Evolutionary conservation across 2,329 filamentous ascomycete genomes (phyloP).

Genomic region (Ophiosphaerella korrae): DNA sequence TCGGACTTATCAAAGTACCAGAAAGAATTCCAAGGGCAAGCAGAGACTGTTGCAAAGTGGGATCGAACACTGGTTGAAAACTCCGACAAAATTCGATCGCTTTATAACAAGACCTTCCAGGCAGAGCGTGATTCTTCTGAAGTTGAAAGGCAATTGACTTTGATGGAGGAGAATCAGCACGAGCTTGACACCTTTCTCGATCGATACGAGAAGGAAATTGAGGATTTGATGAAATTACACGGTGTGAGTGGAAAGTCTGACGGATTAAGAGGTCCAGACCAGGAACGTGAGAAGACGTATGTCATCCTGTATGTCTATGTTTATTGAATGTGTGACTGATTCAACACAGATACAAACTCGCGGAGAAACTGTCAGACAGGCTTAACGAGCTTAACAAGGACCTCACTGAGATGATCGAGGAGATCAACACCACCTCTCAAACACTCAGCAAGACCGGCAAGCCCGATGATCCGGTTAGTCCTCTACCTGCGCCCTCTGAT

Average conservation of each 20-base stretch:
- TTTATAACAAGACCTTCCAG: slow-evolving; percentile 90
- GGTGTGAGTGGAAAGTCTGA: slow-evolving; percentile 67
- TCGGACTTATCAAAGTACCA: slow-evolving; percentile 95
- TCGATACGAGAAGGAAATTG: slow-evolving; percentile 88
- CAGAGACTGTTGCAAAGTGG: slow-evolving; percentile 85
- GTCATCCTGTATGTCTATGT: slow-evolving; percentile 30
- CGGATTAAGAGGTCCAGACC: slow-evolving; percentile 83
- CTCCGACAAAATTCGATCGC: slow-evolving; percentile 89
- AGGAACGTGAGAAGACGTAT: slow-evolving; percentile 90
- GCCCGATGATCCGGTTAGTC: slow-evolving; percentile 53
- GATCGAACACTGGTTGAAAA: slow-evolving; percentile 92
- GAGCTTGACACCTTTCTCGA: slow-evolving; percentile 89
- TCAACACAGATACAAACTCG: slow-evolving; percentile 73
- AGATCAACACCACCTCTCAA: slow-evolving; percentile 92
- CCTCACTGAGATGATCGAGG: slow-evolving; percentile 93
- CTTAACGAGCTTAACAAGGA: slow-evolving; percentile 94
- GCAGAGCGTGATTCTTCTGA: slow-evolving; percentile 91
- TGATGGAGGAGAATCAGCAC: slow-evolving; percentile 90
- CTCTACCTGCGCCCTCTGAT: not conserved
- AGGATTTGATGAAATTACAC: slow-evolving; percentile 89
- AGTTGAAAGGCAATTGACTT: slow-evolving; percentile 87
- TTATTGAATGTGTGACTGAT: slow-evolving; percentile 7
- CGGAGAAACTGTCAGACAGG: slow-evolving; percentile 88
- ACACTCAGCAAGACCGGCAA: slow-evolving; percentile 88
- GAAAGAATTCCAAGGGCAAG: slow-evolving; percentile 92